Evolutionary conservation across 257 asterid species (phyloP), one percentile per base, ranked within the genome.

Genomic region (Solanum habrochaites): DNA sequence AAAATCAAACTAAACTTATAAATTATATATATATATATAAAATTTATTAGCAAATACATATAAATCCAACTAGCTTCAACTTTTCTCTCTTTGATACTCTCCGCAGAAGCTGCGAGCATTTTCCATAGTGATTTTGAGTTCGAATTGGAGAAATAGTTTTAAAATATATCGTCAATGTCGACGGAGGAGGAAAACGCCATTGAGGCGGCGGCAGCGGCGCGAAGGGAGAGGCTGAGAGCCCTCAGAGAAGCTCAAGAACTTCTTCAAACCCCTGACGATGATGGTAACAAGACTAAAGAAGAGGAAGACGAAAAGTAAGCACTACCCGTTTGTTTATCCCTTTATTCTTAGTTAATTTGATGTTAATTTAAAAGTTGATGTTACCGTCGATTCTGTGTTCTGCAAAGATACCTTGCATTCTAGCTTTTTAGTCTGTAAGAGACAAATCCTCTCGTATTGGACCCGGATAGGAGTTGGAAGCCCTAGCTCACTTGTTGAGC

Each of bases 231-330:
- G 90, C 92, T 97, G 58, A 88, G 88, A 90, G 96, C 99, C 31
- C 96, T 97, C 32, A 94, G 93, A 90, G 92, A 93, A 35, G 98
- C 99, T 86, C 98, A 94, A 87, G 93, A 94, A 86, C 98, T 95
- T 89, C 95, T 92, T 92, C 87, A 87, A 87, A 92, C 96, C 81
- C 97, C 99, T 37, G 99, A 97, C 25, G 93, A 94, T 16, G 88
- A 90, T 77, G 86, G 29, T 40, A 86, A 84, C 31, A 42, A 11
- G 32, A 6, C 73, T 47, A 27, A 58, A 20, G 74, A 62, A 14
- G 87, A 90, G 9, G 90, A 78, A 12, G 85, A 86, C 21, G 88
- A 84, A 70, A 88, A 83, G n/a, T 87, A 86, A 42, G 88, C 74
- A 35, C 10, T 70, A 23, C 72, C 8, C 25, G 40, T 27, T 25